Evolutionary conservation across 176 grass and related monocot species (phyloP), one percentile per base, ranked within the genome.

Genomic region (Aegilops speltoides): DNA sequence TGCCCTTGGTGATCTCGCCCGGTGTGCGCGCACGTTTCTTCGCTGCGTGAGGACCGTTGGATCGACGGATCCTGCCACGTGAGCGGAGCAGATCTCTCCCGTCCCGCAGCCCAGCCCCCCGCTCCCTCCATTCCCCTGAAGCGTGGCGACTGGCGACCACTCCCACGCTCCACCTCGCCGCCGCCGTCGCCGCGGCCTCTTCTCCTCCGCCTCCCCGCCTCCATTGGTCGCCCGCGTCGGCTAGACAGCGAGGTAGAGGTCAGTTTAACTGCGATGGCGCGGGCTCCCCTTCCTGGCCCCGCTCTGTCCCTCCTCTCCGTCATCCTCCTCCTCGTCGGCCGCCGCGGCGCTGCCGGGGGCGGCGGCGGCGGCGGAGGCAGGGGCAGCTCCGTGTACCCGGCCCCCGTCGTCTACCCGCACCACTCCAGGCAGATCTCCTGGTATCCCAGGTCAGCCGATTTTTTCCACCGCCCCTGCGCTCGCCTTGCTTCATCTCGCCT

Each of bases 381-480:
- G 81, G 89, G 89, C 0, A 88, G 57, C 85, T 85, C 82, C 19
- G 89, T 87, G 31, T 90, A 88, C 62, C 79, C 86, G 33, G 63
- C 84, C 29, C 8, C 66, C 40, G 76, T 94, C 20, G 82, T 96
- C 8, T 77, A 94, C 83, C 94, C 94, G 22, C 83, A 88, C 31
- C 90, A 90, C 88, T 93, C 94, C 70, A 88, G 77, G 52, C 92
- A 91, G 90, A 88, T 99, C 87, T 99, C 97, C 20, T 94, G 85
- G 82, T 91, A 93, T 41, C 97, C 97, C 82, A 92, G 97, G 97
- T 94, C 6, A 4, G 36, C 8, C 4, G 13, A 7, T 4, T 76
- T 31, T 9, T n/a, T 34, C 33, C 26, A 31, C 72, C 16, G 41
- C 75, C 29, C 41, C 84, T 52, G 29, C 32, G 29, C 10, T 81